Percentiles rank a stretch among this genome's conserved stretches.
Evolutionary conservation across 176 grass and related monocot species (phyloP).

Genomic region (Zizania latifolia): DNA sequence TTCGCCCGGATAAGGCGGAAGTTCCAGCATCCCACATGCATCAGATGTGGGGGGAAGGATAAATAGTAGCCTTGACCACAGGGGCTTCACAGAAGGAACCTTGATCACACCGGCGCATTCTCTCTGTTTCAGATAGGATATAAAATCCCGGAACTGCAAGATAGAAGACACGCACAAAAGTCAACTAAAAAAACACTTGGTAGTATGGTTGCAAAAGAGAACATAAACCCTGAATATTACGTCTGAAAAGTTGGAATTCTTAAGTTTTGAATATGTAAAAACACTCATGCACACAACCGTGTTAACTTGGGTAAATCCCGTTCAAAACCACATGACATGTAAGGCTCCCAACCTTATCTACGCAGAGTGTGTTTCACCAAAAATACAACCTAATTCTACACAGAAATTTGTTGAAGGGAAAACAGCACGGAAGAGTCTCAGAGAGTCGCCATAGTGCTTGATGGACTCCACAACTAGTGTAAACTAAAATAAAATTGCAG

Average conservation of each 20-base stretch:
- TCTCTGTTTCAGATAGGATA: constrained; percentile 81
- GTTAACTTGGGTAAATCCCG: no score
- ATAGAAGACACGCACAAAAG: constrained; percentile 1
- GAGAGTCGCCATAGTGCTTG: neutral
- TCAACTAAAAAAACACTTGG: constrained; percentile 7
- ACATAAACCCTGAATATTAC: neutral
- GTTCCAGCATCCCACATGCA: constrained; percentile 44
- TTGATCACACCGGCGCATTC: constrained; percentile 92
- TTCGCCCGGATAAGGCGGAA: constrained; percentile 51
- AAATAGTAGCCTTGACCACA: constrained; percentile 85
- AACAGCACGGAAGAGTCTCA: neutral
- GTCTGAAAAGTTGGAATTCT: neutral
- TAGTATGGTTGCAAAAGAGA: neutral
- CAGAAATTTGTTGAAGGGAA: neutral
- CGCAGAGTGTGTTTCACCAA: neutral
- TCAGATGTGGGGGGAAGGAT: constrained; percentile 68
- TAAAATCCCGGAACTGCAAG: constrained; percentile 87
- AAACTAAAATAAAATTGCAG: neutral
- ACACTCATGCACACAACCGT: neutral
- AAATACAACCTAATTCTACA: no score
- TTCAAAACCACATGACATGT: neutral
- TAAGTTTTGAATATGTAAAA: neutral
- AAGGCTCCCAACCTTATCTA: neutral
- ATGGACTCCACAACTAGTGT: neutral
- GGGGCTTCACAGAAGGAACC: constrained; percentile 56